Evolutionary conservation across 306 rosid genomes (phyloP).

Genomic region (Gynostemma pentaphyllum): DNA sequence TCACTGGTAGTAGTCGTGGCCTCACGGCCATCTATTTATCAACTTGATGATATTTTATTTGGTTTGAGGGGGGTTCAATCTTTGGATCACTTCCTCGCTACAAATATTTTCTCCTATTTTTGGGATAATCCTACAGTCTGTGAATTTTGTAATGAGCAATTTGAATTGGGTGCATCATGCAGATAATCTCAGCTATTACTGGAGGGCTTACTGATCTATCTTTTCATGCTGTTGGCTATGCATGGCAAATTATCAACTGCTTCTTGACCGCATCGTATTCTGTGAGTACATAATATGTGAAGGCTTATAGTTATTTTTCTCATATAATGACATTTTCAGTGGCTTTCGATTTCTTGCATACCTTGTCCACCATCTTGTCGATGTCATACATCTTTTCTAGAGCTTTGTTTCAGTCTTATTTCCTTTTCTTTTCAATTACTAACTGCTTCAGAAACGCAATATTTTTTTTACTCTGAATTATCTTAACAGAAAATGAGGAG

Average conservation of each 20-base stretch:
- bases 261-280: conserved; percentile 97
- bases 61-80: not conserved
- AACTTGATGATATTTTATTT: not conserved
- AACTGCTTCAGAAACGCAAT: not conserved
- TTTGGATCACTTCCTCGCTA: not conserved
- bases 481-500: too few species aligned
- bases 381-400: not conserved
- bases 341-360: not conserved
- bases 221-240: conserved; percentile 72
- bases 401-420: not conserved
- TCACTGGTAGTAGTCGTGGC: too few species aligned
- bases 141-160: conserved; percentile 6
- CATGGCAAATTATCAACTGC: conserved; percentile 86
- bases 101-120: not conserved
- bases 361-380: not conserved
- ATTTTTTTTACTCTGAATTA: too few species aligned
- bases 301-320: conserved; percentile 1
- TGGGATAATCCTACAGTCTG: not conserved
- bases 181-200: conserved; percentile 91
- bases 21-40: not conserved
- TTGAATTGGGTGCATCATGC: conserved; percentile 21
- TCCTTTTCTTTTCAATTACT: not conserved
- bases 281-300: conserved; percentile 45
- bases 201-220: conserved; percentile 90
- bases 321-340: not conserved